These are phyloP conservation scores for Cercospora sesami DNA, from an alignment of 2,329 filamentous ascomycete species.

Conservation along the genomic window DNA sequence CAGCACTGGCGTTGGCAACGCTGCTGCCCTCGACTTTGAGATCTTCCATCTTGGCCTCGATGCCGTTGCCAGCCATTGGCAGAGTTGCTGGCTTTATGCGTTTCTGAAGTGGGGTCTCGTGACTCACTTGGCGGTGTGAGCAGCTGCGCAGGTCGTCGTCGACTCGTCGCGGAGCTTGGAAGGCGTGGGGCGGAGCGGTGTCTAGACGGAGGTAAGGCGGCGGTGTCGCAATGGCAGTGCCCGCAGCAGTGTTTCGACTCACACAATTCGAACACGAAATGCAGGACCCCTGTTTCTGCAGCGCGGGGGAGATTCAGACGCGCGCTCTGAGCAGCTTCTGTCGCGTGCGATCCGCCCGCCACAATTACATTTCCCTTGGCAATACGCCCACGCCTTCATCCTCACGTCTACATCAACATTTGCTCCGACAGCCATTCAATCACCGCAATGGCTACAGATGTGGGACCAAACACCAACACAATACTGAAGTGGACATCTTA, in stretches of 20 bases:
- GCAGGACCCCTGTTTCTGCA: neutral
- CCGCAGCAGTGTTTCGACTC: neutral
- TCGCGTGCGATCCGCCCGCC: neutral
- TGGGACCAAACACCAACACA: too few species aligned
- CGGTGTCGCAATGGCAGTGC: slow-evolving; percentile 1
- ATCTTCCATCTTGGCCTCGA: slow-evolving; percentile 34
- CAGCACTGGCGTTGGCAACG: slow-evolving; percentile 12
- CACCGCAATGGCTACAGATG: too few species aligned
- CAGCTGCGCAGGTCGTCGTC: neutral
- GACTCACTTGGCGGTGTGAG: neutral
- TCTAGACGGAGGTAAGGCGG: neutral
- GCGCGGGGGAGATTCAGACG: neutral
- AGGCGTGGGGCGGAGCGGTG: neutral
- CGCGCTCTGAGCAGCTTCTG: slow-evolving; percentile 2
- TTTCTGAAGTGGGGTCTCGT: neutral
- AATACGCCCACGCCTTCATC: neutral
- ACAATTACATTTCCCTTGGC: neutral
- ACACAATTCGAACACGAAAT: slow-evolving; percentile 9
- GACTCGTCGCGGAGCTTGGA: neutral
- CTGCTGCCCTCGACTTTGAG: slow-evolving; percentile 30
- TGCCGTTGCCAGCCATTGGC: slow-evolving; percentile 29
- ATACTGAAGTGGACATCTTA: too few species aligned
- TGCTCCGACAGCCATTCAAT: neutral
- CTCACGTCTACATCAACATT: neutral
- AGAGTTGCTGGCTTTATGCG: neutral